Base-by-base conservation (phyloP, 371 early-diverging fungal species). In the Mortierella sp. region DNA sequence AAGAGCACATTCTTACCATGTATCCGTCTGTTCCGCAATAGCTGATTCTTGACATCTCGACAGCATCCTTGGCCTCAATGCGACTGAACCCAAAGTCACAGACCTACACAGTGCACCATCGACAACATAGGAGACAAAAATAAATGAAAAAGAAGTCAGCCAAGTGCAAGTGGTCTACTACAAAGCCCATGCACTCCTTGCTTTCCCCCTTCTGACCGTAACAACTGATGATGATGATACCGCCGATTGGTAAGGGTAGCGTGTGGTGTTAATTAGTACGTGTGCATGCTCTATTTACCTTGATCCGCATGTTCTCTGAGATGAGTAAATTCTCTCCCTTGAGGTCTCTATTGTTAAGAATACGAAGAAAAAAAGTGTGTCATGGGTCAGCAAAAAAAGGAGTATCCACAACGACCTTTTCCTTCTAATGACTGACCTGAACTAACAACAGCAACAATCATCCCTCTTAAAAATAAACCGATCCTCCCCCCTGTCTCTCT, bases 71-170 rank as follows among this genome's bases (percentile, higher is more conserved):
- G 73, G 88, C 84, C 14, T 77, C 87, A 14, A 81, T 79, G 73
- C 92, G 88, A 74, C 90, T 90, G 76, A 92, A 90, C 9, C 93
- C 93, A 84, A 93, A 93, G 77, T 93, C 93, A 82, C 93, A 93
- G 5, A 93, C 89, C 87, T 93, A 89, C 19, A 24, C 68, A 68
- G 10, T 9, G 2, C 11, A 38, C 21, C 65, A 38, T 34, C 7
- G 6, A 63, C 63, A 65, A 2, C 7, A 19, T 16, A 31, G 21
- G 21, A 65, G 7, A 38, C 21, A 38, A 24, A 65, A 42, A 68
- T 42, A 68, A 24, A 34, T 11, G 38, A 31, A 19, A 38, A 68
- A 38, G 34, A 68, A 21, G 65, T 68, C 44, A 68, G 68, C 42
- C 68, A 63, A 63, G 21, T 16, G 50, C 50, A 63, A 31, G n/a